phyloP scores from a whole-genome alignment of 2,329 filamentous ascomycete genomes.

The Arthrocladium fulminans region DNA sequence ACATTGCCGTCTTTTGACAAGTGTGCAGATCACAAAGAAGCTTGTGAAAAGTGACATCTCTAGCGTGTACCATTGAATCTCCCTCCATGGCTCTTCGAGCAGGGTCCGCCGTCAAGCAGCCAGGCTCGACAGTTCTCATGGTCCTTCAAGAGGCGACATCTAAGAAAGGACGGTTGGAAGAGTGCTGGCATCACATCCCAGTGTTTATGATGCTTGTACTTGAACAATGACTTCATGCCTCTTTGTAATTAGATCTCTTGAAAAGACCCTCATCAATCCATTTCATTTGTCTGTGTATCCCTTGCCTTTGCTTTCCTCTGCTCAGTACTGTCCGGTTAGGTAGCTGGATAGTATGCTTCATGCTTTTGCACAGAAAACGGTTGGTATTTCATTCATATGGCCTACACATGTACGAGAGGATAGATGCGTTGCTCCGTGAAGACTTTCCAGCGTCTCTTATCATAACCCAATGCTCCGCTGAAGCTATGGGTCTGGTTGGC shows the following conservation, averaged over 20 bases:
- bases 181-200: background rate
- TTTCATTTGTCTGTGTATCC: slow-evolving; percentile 7
- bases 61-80: slow-evolving; percentile 10
- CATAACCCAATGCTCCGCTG: no score
- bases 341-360: no score
- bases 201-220: slow-evolving; percentile 1
- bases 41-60: slow-evolving; percentile 2
- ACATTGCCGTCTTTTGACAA: background rate
- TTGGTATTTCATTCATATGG: no score
- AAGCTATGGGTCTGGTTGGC: no score
- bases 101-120: no score
- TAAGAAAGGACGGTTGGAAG: slow-evolving; percentile 1
- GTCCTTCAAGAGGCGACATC: slow-evolving; percentile 6
- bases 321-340: no score
- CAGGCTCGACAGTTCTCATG: no score
- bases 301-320: no score
- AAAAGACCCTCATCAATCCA: slow-evolving; percentile 9
- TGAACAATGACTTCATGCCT: slow-evolving; percentile 8
- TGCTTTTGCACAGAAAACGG: no score
- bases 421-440: no score
- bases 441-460: no score
- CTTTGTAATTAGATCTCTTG: slow-evolving; percentile 11
- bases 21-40: background rate
- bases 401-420: no score
- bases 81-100: slow-evolving; percentile 3